Conservation (phyloP, 768 basidiomycete genomes). For the Boletus coccyginus region DNA sequence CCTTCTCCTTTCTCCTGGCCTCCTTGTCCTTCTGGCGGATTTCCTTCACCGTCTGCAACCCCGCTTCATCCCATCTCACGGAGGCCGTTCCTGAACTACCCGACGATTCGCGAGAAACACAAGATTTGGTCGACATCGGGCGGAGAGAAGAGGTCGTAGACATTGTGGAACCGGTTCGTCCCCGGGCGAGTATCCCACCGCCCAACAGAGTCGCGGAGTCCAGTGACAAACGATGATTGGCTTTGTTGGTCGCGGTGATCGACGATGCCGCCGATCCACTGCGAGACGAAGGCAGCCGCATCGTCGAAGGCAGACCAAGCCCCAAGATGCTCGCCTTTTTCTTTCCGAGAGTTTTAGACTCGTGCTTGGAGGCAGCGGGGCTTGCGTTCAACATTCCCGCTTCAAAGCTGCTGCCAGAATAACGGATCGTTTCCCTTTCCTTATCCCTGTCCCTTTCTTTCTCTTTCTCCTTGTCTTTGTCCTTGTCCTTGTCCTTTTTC, state of each 20-base stretch:
- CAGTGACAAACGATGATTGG: no score
- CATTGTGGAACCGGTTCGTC: no score
- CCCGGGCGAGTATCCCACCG: no score
- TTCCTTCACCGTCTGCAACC: conserved; percentile 49
- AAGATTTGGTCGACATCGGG: no score
- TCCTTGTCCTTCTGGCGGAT: conserved; percentile 39
- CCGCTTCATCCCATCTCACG: background rate
- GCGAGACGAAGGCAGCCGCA: no score
- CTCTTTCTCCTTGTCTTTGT: conserved; percentile 36
- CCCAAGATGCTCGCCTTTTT: conserved; percentile 65
- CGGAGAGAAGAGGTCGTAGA: no score
- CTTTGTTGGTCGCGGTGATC: no score
- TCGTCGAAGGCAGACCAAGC: background rate
- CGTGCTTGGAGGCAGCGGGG: conserved; percentile 23
- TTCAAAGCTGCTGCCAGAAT: conserved; percentile 67
- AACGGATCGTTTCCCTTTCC: conserved; percentile 36
- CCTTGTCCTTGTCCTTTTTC: conserved; percentile 38
- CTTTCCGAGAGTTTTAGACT: conserved; percentile 40
- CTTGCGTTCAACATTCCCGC: conserved; percentile 51
- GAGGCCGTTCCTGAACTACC: no score
- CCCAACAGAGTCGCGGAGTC: no score
- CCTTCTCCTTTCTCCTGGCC: conserved; percentile 34
- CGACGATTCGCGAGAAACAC: no score
- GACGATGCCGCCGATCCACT: no score
- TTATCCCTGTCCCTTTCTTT: conserved; percentile 34